Base-by-base conservation (phyloP, 306 rosid genomes). In the Elaeagnus macrophylla region DNA sequence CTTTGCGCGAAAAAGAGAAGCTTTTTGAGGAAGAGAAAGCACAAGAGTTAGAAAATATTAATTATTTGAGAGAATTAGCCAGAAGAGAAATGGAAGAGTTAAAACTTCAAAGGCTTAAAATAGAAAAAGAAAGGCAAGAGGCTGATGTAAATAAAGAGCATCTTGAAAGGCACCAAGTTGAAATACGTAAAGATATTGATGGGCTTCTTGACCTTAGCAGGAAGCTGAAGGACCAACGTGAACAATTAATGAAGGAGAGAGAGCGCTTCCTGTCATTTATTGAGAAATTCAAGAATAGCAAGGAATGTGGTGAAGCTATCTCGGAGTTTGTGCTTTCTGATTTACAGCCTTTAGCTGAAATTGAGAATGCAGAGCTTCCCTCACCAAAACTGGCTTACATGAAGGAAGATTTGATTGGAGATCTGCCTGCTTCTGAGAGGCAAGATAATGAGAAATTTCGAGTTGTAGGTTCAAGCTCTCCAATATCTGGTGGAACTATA, bases 71-170 rank as follows among this genome's bases (percentile, higher is more conserved):
- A 71, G 96, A 91, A 52, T 79, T 80, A 38, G 88, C 93, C 56
- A 67, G 80, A 67, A 84, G 93, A 75, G 97, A 84, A 62, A 91
- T 82, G 95, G 93, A 91, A 56, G 97, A 83, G 68, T 70, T 84
- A 68, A 86, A 76, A 74, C 79, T 69, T 50, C 82, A 82, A 70
- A 78, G 96, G 56, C 70, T 54, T 68, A 91, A 76, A 77, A 60
- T 88, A 48, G 97, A 73, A 65, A 83, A 69, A 67, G 95, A 86
- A 65, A 91, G 69, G 73, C 79, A 68, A 66, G 96, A 86, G 65
- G 73, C 75, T 49, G 81, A 75, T 62, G 85, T 78, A 65, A 86
- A 84, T 67, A 76, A 74, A 69, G 77, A 49, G 54, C 79, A 76
- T 76, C 76, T 91, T 56, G 93, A 86, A 64, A 84, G 50, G 60